Evolutionary conservation across 2,329 filamentous ascomycete species (phyloP).

Genomic region (Phialophora tarda): DNA sequence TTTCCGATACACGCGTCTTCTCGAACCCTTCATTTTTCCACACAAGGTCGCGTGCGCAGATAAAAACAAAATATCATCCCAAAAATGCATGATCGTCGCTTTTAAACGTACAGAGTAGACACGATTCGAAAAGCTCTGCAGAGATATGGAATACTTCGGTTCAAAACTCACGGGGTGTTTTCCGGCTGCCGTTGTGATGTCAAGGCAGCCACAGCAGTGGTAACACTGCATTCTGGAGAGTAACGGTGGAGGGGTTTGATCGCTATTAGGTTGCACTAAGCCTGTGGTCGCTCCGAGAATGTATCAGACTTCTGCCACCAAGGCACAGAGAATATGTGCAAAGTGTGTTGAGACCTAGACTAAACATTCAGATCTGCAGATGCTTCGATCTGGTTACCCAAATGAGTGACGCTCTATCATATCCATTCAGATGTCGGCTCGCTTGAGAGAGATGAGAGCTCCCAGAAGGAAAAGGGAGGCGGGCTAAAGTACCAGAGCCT

Average conservation of each 20-base stretch:
- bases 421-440: background rate
- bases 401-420: background rate
- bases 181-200: background rate
- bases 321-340: background rate
- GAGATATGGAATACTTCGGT: background rate
- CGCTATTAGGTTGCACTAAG: conserved; percentile 5
- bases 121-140: background rate
- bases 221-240: conserved; percentile 11
- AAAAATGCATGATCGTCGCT: background rate
- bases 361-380: background rate
- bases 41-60: conserved; percentile 21
- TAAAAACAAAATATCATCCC: background rate
- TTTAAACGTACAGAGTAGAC: background rate
- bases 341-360: background rate
- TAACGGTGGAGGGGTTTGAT: conserved; percentile 4
- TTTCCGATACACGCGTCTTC: conserved; percentile 26
- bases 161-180: conserved; percentile 2
- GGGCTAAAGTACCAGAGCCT: conserved; percentile 8
- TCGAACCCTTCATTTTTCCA: conserved; percentile 10
- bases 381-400: background rate
- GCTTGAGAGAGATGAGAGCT: conserved; percentile 6
- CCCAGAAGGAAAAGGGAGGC: background rate
- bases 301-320: background rate
- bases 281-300: conserved; percentile 5
- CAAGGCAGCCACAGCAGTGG: background rate